Percentiles rank a stretch among this genome's conserved stretches.
These are phyloP conservation scores for Parathielavia appendiculata DNA, from an alignment of 495 filamentous ascomycete species.

Conservation along the genomic window DNA sequence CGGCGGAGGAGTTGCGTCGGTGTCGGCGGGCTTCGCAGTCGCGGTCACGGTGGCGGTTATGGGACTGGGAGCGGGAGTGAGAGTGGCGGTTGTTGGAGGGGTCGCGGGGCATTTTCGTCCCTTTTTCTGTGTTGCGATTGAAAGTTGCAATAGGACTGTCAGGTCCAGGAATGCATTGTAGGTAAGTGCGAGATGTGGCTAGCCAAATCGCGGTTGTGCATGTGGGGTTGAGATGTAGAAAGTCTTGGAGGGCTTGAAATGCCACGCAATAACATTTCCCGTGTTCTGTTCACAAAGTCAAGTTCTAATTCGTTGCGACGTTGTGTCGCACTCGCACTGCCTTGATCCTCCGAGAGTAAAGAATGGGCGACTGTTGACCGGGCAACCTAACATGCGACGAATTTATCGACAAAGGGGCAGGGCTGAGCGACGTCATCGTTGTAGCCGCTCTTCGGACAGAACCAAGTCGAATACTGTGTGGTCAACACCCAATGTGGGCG, in stretches of 20 bases:
- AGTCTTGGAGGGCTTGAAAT: not conserved
- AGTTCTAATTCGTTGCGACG: slow-evolving; percentile 12
- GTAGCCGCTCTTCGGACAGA: too few relatives aligned
- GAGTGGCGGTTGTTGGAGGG: slow-evolving; percentile 10
- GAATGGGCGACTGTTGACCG: slow-evolving; percentile 33
- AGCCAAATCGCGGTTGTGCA: not conserved
- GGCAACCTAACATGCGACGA: slow-evolving; percentile 41
- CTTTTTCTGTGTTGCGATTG: not conserved
- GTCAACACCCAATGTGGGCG: too few relatives aligned
- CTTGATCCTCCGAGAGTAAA: slow-evolving; percentile 17
- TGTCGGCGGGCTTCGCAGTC: slow-evolving; percentile 7
- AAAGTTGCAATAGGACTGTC: not conserved
- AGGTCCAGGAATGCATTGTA: slow-evolving; percentile 11
- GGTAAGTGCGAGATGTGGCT: not conserved
- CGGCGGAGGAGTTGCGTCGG: slow-evolving; percentile 8
- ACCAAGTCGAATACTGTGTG: too few relatives aligned
- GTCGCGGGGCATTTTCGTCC: slow-evolving; percentile 18
- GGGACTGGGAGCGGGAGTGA: slow-evolving; percentile 6
- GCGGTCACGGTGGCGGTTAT: not conserved
- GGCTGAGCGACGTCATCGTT: slow-evolving; percentile 7
- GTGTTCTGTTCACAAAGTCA: slow-evolving; percentile 10
- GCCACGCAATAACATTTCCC: not conserved
- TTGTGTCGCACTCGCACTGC: not conserved
- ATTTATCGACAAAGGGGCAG: too few relatives aligned
- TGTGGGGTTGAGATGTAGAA: not conserved